phyloP scores from a whole-genome alignment of 805 yeast species.

The Blastobotrys mokoenaii region DNA sequence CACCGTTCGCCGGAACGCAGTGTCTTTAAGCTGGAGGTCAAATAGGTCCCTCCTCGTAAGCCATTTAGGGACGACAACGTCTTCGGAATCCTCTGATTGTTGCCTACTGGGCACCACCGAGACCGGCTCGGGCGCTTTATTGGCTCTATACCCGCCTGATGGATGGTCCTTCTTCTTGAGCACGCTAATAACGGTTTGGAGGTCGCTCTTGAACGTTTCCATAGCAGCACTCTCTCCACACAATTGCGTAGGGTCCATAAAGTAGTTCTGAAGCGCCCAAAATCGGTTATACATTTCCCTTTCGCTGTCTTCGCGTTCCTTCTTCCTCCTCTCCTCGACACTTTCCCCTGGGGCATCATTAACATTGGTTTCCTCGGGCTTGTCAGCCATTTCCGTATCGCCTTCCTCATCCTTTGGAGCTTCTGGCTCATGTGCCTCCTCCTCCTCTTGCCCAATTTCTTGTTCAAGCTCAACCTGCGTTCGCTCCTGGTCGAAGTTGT shows the following conservation, averaged over 20 bases:
- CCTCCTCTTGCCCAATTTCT: background rate
- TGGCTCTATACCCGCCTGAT: background rate
- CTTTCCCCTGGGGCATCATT: no score
- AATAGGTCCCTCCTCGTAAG: conserved; percentile 27
- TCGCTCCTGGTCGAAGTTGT: conserved; percentile 10
- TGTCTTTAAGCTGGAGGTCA: conserved; percentile 26
- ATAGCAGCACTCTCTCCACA: conserved; percentile 6
- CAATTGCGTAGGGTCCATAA: conserved; percentile 22
- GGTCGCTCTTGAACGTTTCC: conserved; percentile 10
- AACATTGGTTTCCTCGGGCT: background rate
- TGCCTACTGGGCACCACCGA: background rate
- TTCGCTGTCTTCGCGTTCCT: conserved; percentile 5
- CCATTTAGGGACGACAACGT: conserved; percentile 28
- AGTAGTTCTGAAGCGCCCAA: conserved; percentile 26
- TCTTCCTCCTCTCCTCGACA: background rate
- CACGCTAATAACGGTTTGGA: conserved; percentile 15
- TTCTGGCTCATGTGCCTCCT: background rate
- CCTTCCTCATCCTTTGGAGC: conserved; percentile 7
- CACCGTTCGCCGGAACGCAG: conserved; percentile 24
- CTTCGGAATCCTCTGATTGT: conserved; percentile 4
- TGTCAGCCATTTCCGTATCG: conserved; percentile 4
- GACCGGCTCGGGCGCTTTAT: background rate
- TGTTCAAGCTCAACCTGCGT: background rate
- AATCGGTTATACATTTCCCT: conserved; percentile 18
- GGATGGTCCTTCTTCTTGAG: conserved; percentile 9